Percentiles rank a stretch among this genome's conserved stretches.
phyloP scores from a whole-genome alignment of 2,329 filamentous ascomycete species.

The Chalara sp. region DNA sequence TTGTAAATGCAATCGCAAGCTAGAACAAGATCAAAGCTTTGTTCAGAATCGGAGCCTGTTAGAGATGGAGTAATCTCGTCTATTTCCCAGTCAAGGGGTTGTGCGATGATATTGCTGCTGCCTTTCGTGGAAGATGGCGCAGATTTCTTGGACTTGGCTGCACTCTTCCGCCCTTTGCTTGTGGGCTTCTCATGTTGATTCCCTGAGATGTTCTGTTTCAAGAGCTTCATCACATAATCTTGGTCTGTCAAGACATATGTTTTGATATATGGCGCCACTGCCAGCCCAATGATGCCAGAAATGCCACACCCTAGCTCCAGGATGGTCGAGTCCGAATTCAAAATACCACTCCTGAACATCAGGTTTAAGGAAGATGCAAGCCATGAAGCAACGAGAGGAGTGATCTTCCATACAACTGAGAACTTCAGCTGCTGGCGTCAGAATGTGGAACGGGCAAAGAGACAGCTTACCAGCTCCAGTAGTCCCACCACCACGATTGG shows the following conservation, averaged over 20 bases:
- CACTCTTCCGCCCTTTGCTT: constrained; percentile 15
- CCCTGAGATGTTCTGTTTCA: constrained; percentile 68
- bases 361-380: constrained; percentile 57
- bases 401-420: constrained; percentile 84
- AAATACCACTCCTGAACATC: constrained; percentile 49
- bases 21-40: constrained; percentile 64
- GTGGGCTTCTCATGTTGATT: constrained; percentile 36
- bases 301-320: constrained; percentile 88
- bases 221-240: constrained; percentile 68
- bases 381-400: constrained; percentile 77
- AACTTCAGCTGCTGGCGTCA: constrained; percentile 3
- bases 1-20: constrained; percentile 97
- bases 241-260: constrained; percentile 81
- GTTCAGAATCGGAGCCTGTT: constrained; percentile 18
- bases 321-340: constrained; percentile 49
- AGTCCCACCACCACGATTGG: constrained; percentile 64
- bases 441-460: constrained; percentile 1
- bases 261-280: constrained; percentile 52
- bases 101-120: constrained; percentile 45
- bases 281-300: constrained; percentile 69
- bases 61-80: constrained; percentile 42
- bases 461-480: constrained; percentile 57
- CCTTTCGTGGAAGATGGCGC: not conserved
- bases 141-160: constrained; percentile 15
- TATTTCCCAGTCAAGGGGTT: constrained; percentile 77